phyloP scores from a whole-genome alignment of 2,329 filamentous ascomycete genomes.

The Fusarium tanahbumbuense region DNA sequence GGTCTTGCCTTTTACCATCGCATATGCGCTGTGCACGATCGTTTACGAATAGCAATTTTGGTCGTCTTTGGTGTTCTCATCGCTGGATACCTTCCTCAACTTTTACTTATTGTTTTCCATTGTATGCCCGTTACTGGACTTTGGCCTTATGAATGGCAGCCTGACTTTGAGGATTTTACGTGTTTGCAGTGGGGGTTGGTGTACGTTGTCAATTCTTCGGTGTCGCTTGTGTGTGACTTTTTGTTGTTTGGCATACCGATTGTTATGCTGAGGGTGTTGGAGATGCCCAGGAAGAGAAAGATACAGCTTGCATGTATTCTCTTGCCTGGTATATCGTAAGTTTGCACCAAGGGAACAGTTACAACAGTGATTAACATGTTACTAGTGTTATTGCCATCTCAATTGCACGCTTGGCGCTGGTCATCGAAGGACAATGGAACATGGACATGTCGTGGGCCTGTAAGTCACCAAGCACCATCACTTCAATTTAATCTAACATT shows the following conservation, averaged over 20 bases:
- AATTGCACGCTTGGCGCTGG: constrained; percentile 58
- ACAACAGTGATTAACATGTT: constrained; percentile 3
- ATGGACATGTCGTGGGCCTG: constrained; percentile 62
- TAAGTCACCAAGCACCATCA: not conserved
- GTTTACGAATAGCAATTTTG: constrained; percentile 52
- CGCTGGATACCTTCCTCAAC: constrained; percentile 59
- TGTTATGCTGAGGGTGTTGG: constrained; percentile 59
- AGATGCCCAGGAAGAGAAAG: constrained; percentile 58
- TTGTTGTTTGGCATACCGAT: constrained; percentile 63
- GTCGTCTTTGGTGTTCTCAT: constrained; percentile 53
- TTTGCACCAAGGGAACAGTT: not conserved
- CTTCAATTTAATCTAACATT: not conserved
- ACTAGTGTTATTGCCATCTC: constrained; percentile 62
- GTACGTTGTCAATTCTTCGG: constrained; percentile 62
- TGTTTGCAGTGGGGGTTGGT: constrained; percentile 64
- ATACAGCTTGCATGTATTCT: constrained; percentile 61
- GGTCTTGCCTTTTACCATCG: constrained; percentile 64
- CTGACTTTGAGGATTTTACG: constrained; percentile 52
- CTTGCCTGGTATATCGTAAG: constrained; percentile 62
- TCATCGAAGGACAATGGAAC: constrained; percentile 60
- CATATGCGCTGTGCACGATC: constrained; percentile 54
- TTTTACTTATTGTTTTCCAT: constrained; percentile 64
- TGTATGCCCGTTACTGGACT: constrained; percentile 62
- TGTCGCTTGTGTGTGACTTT: constrained; percentile 63
- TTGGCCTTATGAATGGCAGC: constrained; percentile 64